These are phyloP conservation scores for Sclerotinia sclerotiorum DNA, from an alignment of 2,329 filamentous ascomycete species.

Conservation along the genomic window DNA sequence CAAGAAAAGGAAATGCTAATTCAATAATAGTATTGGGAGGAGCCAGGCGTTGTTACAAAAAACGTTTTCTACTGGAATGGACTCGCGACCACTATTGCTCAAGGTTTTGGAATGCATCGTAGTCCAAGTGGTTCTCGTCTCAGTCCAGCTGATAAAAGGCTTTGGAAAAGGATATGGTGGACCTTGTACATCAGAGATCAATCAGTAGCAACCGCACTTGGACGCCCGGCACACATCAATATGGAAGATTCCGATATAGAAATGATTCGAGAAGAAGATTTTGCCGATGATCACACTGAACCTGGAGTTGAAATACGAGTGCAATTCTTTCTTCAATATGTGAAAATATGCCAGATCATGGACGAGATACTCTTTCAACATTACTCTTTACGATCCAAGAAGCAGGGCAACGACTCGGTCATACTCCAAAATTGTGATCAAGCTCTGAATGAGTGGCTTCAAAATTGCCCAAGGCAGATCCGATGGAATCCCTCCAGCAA, in stretches of 20 bases:
- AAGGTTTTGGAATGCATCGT: conserved; percentile 95
- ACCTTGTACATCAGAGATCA: conserved; percentile 91
- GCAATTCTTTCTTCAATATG: conserved; percentile 27
- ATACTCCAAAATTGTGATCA: conserved; percentile 95
- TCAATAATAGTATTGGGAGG: conserved; percentile 82
- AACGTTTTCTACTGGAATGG: conserved; percentile 99
- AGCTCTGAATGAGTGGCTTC: conserved; percentile 94
- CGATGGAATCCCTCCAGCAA: conserved; percentile 88
- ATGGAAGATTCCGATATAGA: conserved; percentile 96
- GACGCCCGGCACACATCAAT: conserved; percentile 89
- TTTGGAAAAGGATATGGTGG: conserved; percentile 80
- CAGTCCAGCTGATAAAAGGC: conserved; percentile 82
- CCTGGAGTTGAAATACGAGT: conserved; percentile 23
- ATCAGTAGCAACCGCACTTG: conserved; percentile 89
- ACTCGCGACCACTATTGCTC: conserved; percentile 90
- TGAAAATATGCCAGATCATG: conserved; percentile 79
- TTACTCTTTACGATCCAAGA: conserved; percentile 91
- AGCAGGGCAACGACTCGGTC: conserved; percentile 81
- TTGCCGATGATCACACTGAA: conserved; percentile 72
- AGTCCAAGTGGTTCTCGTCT: conserved; percentile 93
- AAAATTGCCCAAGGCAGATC: conserved; percentile 91
- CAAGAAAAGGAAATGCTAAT: background rate
- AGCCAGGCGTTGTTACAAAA: conserved; percentile 95
- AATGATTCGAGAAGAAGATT: conserved; percentile 94
- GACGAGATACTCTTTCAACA: conserved; percentile 91